Conservation (phyloP, 805 yeast species). For the Sugiyamaella marilandica region DNA sequence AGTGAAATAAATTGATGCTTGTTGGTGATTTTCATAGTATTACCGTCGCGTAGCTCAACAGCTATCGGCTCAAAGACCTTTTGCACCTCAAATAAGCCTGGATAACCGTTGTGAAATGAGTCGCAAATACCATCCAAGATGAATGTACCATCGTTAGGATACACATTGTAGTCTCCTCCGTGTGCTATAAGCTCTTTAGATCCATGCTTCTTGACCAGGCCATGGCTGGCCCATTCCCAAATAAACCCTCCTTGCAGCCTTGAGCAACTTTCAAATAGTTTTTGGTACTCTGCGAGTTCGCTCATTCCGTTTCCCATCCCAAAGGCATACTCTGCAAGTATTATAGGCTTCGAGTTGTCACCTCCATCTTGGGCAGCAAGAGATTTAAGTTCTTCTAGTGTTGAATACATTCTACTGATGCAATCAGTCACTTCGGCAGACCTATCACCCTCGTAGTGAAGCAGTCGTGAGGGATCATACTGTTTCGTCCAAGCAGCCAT, state of each 20-base stretch:
- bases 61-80: constrained; percentile 29
- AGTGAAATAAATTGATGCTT: background rate
- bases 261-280: constrained; percentile 28
- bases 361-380: constrained; percentile 14
- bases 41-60: constrained; percentile 15
- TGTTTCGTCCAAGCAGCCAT: constrained; percentile 29
- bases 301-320: constrained; percentile 41
- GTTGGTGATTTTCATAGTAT: background rate
- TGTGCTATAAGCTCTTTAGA: constrained; percentile 15
- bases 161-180: constrained; percentile 34
- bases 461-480: constrained; percentile 30
- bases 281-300: constrained; percentile 31
- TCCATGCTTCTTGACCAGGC: constrained; percentile 20
- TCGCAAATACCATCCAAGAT: constrained; percentile 34
- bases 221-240: constrained; percentile 41
- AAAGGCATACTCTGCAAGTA: constrained; percentile 37
- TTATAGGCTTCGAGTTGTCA: constrained; percentile 28
- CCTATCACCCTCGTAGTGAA: constrained; percentile 36
- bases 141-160: constrained; percentile 35
- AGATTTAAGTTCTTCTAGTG: constrained; percentile 17
- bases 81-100: constrained; percentile 31
- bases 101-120: constrained; percentile 34
- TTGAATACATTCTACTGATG: constrained; percentile 33
- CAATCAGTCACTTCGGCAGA: constrained; percentile 31
- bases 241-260: constrained; percentile 36